phyloP scores from a whole-genome alignment of 768 basidiomycete species.

The Fibroporia radiculosa region DNA sequence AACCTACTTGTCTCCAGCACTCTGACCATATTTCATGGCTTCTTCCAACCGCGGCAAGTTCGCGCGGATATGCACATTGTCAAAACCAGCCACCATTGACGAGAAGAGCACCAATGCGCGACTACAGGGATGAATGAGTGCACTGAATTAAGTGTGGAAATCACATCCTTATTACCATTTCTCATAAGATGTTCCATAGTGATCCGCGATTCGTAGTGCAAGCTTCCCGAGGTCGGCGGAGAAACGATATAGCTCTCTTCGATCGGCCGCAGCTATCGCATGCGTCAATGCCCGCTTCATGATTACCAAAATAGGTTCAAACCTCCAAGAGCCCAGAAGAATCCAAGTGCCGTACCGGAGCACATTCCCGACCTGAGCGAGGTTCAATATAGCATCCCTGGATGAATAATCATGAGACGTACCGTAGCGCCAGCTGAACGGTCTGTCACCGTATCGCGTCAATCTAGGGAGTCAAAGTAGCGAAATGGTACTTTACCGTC shows the following conservation, averaged over 20 bases:
- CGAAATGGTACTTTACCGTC: conserved; percentile 36
- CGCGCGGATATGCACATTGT: conserved; percentile 56
- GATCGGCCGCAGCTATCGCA: conserved; percentile 42
- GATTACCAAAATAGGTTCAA: conserved; percentile 4
- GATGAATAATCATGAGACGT: not conserved
- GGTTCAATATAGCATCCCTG: not conserved
- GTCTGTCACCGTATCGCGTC: conserved; percentile 31
- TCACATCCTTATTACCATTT: conserved; percentile 69
- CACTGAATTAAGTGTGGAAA: not conserved
- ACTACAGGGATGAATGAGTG: conserved; percentile 24
- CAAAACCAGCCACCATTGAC: conserved; percentile 59
- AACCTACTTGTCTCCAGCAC: conserved; percentile 56
- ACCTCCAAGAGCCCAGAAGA: conserved; percentile 69
- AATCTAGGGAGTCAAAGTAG: not conserved
- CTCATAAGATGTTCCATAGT: conserved; percentile 53
- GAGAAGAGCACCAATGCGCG: conserved; percentile 56
- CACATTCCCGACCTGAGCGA: conserved; percentile 53
- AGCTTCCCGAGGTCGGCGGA: conserved; percentile 61
- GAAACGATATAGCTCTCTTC: conserved; percentile 57
- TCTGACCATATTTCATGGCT: conserved; percentile 56
- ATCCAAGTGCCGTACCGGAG: conserved; percentile 60
- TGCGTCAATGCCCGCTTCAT: not conserved
- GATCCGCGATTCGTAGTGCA: conserved; percentile 60
- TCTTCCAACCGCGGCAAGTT: conserved; percentile 54
- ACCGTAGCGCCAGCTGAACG: conserved; percentile 59